A percentile compares a stretch with the other conserved stretches of the same genome.
Conservation (phyloP, 208 protist genomes). For the Tritrichomonas foetus region DNA sequence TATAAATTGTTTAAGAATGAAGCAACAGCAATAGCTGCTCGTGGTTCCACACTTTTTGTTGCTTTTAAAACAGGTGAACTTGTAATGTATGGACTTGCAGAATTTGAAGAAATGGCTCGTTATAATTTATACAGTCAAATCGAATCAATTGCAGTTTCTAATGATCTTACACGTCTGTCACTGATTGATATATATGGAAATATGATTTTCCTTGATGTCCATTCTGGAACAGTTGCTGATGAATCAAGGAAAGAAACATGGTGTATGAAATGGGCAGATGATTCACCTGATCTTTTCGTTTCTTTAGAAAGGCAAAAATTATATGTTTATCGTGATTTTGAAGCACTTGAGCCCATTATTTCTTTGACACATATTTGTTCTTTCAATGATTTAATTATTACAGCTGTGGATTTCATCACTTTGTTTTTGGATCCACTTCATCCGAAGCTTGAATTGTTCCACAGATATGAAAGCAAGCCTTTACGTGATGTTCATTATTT, state of each 20-base stretch:
- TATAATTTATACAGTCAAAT: background rate
- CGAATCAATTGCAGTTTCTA: background rate
- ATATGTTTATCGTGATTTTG: background rate
- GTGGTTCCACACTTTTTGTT: background rate
- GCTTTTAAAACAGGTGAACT: background rate
- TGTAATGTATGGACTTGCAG: background rate
- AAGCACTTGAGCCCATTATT: background rate
- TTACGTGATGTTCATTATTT: background rate
- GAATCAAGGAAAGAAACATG: background rate
- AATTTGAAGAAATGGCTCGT: background rate
- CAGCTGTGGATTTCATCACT: background rate
- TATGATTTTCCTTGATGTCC: background rate
- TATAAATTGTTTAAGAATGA: background rate
- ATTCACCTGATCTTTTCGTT: background rate
- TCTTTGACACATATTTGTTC: background rate
- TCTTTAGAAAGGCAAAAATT: background rate
- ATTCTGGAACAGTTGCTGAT: background rate
- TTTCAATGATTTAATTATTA: background rate
- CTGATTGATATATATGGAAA: background rate
- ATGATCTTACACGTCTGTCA: background rate
- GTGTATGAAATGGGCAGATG: slow-evolving; percentile 27
- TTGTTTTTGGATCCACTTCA: background rate
- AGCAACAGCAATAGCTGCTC: background rate
- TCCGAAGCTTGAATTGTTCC: background rate
- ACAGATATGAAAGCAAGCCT: background rate